Percentiles rank a stretch among this genome's conserved stretches.
phyloP scores from a whole-genome alignment of 768 basidiomycete species.

The Gloeostereum incarnatum region DNA sequence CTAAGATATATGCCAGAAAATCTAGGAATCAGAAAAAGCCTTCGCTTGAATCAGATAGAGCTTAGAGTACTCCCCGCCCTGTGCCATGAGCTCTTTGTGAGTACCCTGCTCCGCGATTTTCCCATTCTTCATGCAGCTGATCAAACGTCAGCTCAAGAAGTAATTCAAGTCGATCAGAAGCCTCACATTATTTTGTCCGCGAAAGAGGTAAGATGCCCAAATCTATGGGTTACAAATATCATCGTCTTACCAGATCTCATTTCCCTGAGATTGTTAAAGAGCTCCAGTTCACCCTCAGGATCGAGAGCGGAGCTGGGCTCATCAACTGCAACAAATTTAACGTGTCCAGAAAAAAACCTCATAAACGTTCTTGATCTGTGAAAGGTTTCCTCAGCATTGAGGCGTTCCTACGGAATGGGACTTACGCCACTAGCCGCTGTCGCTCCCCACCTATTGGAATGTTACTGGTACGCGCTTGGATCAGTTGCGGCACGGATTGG shows the following conservation, averaged over 20 bases:
- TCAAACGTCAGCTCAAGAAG: neutral
- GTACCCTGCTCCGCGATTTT: constrained; percentile 20
- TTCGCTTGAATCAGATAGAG: constrained; percentile 24
- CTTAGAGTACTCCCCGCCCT: constrained; percentile 22
- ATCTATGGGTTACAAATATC: constrained; percentile 28
- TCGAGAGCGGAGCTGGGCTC: constrained; percentile 42
- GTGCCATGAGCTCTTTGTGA: constrained; percentile 21
- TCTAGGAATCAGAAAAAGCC: constrained; percentile 17
- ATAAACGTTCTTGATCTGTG: constrained; percentile 20
- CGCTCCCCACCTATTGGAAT: constrained; percentile 20
- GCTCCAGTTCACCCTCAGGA: constrained; percentile 28
- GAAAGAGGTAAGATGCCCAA: constrained; percentile 25
- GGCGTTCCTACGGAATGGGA: neutral
- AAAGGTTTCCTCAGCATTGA: neutral
- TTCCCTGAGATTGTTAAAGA: constrained; percentile 22
- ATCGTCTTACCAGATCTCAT: constrained; percentile 26
- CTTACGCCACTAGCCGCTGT: constrained; percentile 21
- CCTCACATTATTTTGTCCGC: constrained; percentile 27
- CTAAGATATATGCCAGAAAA: too few relatives aligned
- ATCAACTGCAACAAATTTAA: constrained; percentile 29
- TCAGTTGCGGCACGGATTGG: too few relatives aligned
- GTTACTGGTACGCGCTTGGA: too few relatives aligned
- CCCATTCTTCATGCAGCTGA: constrained; percentile 29
- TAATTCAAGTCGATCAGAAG: neutral
- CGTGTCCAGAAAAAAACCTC: constrained; percentile 6